Evolutionary conservation across 2,329 filamentous ascomycete genomes (phyloP).

Genomic region (Trichoderma sp.): DNA sequence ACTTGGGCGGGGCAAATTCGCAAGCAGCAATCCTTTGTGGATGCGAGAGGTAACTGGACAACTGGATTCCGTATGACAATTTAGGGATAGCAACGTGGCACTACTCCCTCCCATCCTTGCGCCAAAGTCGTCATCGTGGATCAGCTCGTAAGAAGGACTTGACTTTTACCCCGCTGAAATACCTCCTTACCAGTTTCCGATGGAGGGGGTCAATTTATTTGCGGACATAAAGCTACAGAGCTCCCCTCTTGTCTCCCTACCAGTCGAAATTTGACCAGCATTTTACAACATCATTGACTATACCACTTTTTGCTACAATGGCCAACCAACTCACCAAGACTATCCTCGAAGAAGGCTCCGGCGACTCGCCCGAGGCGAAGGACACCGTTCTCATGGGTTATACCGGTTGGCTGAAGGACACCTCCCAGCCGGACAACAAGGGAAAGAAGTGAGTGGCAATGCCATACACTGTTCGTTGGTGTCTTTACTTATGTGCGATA

Average conservation of each 20-base stretch:
- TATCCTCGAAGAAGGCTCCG: constrained; percentile 57
- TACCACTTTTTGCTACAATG: not conserved
- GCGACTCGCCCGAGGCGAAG: constrained; percentile 56
- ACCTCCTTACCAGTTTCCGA: not conserved
- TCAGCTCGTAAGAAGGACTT: not conserved
- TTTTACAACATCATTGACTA: not conserved
- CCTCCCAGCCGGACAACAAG: constrained; percentile 60
- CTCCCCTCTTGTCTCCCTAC: not conserved
- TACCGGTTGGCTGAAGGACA: constrained; percentile 81
- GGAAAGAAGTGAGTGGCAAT: constrained; percentile 66
- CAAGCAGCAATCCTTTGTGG: not conserved
- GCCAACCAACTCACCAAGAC: constrained; percentile 50
- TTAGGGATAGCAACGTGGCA: constrained; percentile 9
- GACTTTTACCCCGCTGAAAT: not conserved
- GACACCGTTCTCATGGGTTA: constrained; percentile 85
- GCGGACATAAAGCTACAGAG: not conserved
- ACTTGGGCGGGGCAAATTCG: not conserved
- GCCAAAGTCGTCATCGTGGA: constrained; percentile 17
- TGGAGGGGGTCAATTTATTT: not conserved
- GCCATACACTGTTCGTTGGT: not conserved
- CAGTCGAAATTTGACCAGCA: not conserved
- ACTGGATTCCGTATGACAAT: not conserved
- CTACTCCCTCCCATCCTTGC: not conserved
- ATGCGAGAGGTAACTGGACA: not conserved
- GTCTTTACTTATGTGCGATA: not conserved